Evolutionary conservation across 768 basidiomycete genomes (phyloP).

Genomic region (Lactarius trivialis): DNA sequence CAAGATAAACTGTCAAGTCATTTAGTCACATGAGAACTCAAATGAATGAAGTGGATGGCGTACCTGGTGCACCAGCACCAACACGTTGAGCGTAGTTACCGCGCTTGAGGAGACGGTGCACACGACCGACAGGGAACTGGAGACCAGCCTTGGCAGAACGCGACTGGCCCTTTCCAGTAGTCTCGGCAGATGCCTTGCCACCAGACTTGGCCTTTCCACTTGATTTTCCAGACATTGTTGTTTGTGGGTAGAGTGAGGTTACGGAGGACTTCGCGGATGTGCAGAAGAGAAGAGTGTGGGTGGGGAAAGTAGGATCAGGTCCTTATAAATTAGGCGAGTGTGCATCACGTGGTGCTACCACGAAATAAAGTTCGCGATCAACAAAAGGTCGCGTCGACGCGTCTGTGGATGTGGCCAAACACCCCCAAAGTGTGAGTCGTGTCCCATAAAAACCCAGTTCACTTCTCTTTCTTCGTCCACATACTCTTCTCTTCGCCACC

Average conservation of each 20-base stretch:
- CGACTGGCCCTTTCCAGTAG: constrained; percentile 48
- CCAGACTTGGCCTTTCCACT: constrained; percentile 56
- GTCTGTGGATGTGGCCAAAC: constrained; percentile 30
- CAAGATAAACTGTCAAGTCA: constrained; percentile 61
- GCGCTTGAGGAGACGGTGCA: constrained; percentile 81
- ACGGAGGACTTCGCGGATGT: not conserved
- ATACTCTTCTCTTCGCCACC: not conserved
- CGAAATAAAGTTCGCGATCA: constrained; percentile 29
- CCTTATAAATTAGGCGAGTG: constrained; percentile 6
- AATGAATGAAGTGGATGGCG: constrained; percentile 14
- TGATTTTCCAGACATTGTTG: constrained; percentile 38
- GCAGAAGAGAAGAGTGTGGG: constrained; percentile 14
- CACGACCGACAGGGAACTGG: constrained; percentile 88
- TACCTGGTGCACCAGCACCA: constrained; percentile 84
- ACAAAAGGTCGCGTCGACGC: constrained; percentile 33
- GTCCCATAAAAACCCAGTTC: constrained; percentile 29
- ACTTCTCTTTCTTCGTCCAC: constrained; percentile 22
- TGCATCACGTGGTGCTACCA: constrained; percentile 9
- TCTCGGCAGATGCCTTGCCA: constrained; percentile 45
- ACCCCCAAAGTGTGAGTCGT: constrained; percentile 32
- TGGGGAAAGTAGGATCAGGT: not conserved
- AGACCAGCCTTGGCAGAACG: constrained; percentile 72
- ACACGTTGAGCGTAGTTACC: constrained; percentile 87
- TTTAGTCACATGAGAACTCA: constrained; percentile 3
- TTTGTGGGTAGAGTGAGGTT: not conserved